Evolutionary conservation across 441 rosid genomes (phyloP), one percentile per base, ranked within the genome.

Genomic region (Populus hybrid): DNA sequence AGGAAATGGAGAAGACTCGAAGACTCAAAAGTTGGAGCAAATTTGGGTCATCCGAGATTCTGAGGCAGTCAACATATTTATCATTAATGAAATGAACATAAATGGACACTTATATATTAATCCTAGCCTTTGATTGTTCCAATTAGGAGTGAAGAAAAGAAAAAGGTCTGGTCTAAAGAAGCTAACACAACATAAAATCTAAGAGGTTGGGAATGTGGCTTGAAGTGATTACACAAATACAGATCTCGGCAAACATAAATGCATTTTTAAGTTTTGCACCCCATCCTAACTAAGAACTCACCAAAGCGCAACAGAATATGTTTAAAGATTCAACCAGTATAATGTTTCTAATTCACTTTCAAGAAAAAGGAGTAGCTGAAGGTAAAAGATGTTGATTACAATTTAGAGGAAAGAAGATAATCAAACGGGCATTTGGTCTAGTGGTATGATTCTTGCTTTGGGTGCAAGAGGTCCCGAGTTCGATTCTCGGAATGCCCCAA

Each of bases 391-490:
- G 42, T 0, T 0, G 14, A 21, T 53, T 33, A 0, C 0, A 11
- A 0, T 4, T 1, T 12, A 45, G 24, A 4, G 16, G 20, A 35
- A 10, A 53, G 0, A 36, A 3, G 0, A 0, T 2, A 0, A 38
- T 9, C 38, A 65, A 9, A 7, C 2, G 88, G 89, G 87, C 86
- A 80, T 86, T 86, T 88, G 90, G 88, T 89, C 90, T 85, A 87
- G 88, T 86, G 90, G 87, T 83, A 90, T 87, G 90, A 87, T 87
- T 88, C 87, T 88, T 83, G 89, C 90, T 88, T 88, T 81, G 89
- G 89, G 87, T 86, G 87, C 82, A 87, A 83, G 85, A 88, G 86
- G 87, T 84, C 80, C 83, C 82, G 83, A 82, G 87, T 82, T 82
- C 83, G 75, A 84, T 82, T 84, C 85, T 82, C 85, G 81, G 81